phyloP scores from a whole-genome alignment of 495 filamentous ascomycete genomes.

The Penicillium daleae region DNA sequence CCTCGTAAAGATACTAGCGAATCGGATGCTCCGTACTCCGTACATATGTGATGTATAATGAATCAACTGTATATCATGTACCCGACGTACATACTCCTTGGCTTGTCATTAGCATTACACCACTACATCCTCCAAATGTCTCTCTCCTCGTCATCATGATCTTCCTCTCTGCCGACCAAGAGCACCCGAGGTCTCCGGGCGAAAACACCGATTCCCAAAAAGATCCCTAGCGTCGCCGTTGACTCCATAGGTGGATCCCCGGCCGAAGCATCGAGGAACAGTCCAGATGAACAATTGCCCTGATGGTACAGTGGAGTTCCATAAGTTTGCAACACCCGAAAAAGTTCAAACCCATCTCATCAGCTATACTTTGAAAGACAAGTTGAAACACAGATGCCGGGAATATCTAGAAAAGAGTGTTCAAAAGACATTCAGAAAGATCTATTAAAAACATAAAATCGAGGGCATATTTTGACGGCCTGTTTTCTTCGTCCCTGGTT shows the following conservation, averaged over 20 bases:
- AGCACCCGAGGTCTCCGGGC: conserved; percentile 21
- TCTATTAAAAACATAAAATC: too few species aligned
- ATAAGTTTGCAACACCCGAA: too few species aligned
- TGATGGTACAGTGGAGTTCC: too few species aligned
- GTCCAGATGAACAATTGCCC: not conserved
- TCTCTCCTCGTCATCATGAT: not conserved
- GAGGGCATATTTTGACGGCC: too few species aligned
- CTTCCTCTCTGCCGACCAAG: not conserved
- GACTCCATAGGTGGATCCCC: conserved; percentile 22
- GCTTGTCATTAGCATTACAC: too few species aligned
- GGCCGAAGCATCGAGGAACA: conserved; percentile 17
- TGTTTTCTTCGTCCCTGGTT: too few species aligned
- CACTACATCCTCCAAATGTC: not conserved
- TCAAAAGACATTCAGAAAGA: too few species aligned
- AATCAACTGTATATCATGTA: not conserved
- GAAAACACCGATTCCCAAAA: conserved; percentile 36
- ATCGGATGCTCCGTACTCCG: conserved; percentile 4
- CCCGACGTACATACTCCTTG: not conserved
- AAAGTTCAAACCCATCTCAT: too few species aligned
- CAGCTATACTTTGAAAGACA: too few species aligned
- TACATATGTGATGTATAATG: not conserved
- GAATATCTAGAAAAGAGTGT: too few species aligned
- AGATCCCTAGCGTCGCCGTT: conserved; percentile 48
- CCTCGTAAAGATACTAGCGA: not conserved
- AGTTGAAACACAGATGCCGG: too few species aligned